phyloP scores from a whole-genome alignment of 23 red algal species.

The Gracilaria domingensis region DNA sequence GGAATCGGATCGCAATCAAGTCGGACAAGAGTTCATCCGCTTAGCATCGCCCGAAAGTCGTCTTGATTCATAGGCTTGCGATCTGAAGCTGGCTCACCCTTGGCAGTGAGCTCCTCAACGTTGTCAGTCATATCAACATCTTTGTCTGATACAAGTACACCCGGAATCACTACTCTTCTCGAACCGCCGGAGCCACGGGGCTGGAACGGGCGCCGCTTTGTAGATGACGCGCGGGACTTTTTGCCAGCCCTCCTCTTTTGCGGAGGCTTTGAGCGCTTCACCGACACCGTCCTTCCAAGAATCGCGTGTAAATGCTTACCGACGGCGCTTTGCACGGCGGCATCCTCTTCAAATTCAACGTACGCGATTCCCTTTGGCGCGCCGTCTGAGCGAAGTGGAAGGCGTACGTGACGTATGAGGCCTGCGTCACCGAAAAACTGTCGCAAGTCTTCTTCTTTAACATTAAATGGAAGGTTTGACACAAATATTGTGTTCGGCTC shows the following conservation, averaged over 20 bases:
- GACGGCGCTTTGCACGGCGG: conserved; percentile 26
- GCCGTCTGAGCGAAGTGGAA: conserved; percentile 66
- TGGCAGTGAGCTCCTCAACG: background rate
- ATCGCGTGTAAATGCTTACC: conserved; percentile 37
- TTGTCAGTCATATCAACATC: conserved; percentile 14
- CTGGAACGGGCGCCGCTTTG: background rate
- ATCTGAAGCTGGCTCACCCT: background rate
- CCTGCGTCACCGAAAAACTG: conserved; percentile 43
- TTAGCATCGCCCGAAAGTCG: conserved; percentile 69
- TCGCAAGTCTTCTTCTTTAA: conserved; percentile 43
- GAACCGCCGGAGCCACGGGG: background rate
- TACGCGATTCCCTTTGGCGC: conserved; percentile 81
- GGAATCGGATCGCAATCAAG: background rate
- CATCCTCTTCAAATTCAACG: conserved; percentile 61
- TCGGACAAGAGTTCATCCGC: background rate
- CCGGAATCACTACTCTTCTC: background rate
- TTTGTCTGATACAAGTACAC: background rate
- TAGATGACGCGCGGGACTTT: conserved; percentile 3
- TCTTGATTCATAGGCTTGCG: conserved; percentile 50
- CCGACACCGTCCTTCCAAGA: conserved; percentile 63
- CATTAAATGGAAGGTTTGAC: conserved; percentile 65
- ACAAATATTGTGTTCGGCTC: conserved; percentile 75
- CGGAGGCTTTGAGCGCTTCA: conserved; percentile 72
- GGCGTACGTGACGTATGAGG: conserved; percentile 37
- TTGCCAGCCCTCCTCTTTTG: conserved; percentile 7